Percentiles rank a stretch among this genome's conserved stretches.
phyloP scores from a whole-genome alignment of 2,329 filamentous ascomycete genomes.

The Aspergillus eucalypticola region DNA sequence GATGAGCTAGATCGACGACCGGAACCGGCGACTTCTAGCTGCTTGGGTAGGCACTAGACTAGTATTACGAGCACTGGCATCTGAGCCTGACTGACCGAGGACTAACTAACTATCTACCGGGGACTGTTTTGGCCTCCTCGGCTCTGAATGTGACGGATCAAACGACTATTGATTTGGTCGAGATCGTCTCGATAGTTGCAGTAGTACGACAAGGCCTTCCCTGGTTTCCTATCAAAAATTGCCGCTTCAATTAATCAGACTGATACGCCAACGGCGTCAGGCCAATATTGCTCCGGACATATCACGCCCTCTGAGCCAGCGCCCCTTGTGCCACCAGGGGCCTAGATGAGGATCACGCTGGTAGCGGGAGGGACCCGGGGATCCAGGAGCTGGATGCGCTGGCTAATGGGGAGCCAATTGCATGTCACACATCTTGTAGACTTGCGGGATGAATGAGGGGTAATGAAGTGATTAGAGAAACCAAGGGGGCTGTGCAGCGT shows the following conservation, averaged over 20 bases:
- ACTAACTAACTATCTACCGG: too few species aligned
- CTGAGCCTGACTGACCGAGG: background rate
- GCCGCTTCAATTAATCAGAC: background rate
- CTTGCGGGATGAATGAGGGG: background rate
- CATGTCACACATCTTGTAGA: background rate
- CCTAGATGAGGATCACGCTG: background rate
- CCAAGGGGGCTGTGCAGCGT: background rate
- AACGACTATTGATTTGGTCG: background rate
- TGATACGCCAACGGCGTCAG: background rate
- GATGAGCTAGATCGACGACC: background rate
- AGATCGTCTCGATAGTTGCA: background rate
- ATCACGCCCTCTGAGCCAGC: background rate
- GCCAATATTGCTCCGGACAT: background rate
- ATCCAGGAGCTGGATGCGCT: background rate
- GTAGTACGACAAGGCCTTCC: background rate
- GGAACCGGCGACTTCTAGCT: background rate
- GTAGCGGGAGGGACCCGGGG: background rate
- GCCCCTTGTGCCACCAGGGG: background rate
- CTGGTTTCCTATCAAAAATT: background rate
- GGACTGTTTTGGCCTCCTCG: background rate
- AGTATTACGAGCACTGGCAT: background rate
- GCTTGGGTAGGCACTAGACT: background rate
- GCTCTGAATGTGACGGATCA: constrained; percentile 2
- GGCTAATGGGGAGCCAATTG: background rate
- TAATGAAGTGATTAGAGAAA: background rate